Conservation (phyloP, 192 early-diverging fungal genomes). For the Dispira simplex region DNA sequence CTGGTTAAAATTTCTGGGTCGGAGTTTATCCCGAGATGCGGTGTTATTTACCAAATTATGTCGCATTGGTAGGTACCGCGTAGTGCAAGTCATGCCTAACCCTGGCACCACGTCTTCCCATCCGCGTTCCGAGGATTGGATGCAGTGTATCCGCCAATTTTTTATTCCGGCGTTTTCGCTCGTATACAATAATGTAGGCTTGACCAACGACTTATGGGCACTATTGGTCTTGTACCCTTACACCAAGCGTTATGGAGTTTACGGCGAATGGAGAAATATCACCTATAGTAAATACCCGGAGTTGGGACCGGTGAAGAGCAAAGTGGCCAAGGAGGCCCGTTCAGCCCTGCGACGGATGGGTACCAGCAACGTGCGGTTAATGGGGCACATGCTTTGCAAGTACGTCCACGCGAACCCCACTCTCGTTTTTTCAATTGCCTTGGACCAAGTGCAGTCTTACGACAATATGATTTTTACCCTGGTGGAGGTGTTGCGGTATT, state of each 20-base stretch:
- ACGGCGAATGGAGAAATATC: conserved; percentile 63
- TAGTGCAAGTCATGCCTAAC: conserved; percentile 13
- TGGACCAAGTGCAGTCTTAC: conserved; percentile 51
- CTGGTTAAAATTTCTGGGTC: conserved; percentile 20
- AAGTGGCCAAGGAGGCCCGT: conserved; percentile 34
- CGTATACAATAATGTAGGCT: conserved; percentile 44
- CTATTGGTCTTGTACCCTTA: conserved; percentile 42
- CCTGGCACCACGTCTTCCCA: no score
- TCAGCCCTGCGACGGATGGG: conserved; percentile 50
- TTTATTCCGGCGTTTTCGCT: conserved; percentile 53
- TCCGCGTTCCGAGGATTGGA: not conserved
- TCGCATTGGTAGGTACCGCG: conserved; percentile 24
- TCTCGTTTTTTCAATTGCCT: conserved; percentile 48
- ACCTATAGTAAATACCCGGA: conserved; percentile 37
- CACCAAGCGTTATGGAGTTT: conserved; percentile 45
- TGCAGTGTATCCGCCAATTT: conserved; percentile 17
- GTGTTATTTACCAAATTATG: conserved; percentile 24
- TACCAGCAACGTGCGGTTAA: conserved; percentile 52
- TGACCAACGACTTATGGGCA: conserved; percentile 43
- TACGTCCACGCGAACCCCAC: conserved; percentile 57
- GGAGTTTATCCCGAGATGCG: conserved; percentile 24
- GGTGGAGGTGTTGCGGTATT: conserved; percentile 62
- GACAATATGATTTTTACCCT: conserved; percentile 58
- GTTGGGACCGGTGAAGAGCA: conserved; percentile 26
- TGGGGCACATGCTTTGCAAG: conserved; percentile 57